A percentile compares a stretch with the other conserved stretches of the same genome.
Conservation (phyloP, 176 grass and related monocot genomes). For the Panicum miliaceum region DNA sequence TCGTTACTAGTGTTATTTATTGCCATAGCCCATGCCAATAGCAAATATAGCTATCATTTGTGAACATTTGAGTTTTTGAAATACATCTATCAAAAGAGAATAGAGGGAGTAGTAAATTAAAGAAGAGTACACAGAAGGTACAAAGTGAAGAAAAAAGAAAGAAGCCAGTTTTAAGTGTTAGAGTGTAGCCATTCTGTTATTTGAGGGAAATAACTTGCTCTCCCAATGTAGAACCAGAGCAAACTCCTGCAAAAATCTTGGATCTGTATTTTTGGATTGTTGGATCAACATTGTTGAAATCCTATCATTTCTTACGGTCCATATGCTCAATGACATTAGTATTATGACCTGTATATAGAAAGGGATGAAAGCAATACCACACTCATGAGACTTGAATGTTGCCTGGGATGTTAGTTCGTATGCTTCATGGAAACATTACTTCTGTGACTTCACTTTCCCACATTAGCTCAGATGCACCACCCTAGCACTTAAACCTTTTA, state of each 20-base stretch:
- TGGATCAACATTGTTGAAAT: background rate
- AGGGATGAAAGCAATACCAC: background rate
- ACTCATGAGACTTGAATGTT: background rate
- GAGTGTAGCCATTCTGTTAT: background rate
- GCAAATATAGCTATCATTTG: no score
- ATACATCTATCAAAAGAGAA: no score
- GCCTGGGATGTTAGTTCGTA: background rate
- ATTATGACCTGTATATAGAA: background rate
- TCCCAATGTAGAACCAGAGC: background rate
- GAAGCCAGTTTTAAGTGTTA: background rate
- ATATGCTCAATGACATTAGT: background rate
- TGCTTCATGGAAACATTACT: background rate
- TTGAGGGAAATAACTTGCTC: constrained; percentile 1
- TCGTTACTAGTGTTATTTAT: no score
- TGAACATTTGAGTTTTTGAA: no score
- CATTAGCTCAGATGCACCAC: background rate
- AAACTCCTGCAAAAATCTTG: background rate
- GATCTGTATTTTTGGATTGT: background rate
- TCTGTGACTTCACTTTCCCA: background rate
- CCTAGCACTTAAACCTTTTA: background rate
- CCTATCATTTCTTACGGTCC: background rate
- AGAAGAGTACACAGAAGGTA: background rate
- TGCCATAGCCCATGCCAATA: no score
- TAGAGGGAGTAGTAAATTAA: background rate
- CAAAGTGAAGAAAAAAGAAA: background rate